Evolutionary conservation across 2,329 filamentous ascomycete genomes (phyloP).

Genomic region (Aspergillus calidoustus): DNA sequence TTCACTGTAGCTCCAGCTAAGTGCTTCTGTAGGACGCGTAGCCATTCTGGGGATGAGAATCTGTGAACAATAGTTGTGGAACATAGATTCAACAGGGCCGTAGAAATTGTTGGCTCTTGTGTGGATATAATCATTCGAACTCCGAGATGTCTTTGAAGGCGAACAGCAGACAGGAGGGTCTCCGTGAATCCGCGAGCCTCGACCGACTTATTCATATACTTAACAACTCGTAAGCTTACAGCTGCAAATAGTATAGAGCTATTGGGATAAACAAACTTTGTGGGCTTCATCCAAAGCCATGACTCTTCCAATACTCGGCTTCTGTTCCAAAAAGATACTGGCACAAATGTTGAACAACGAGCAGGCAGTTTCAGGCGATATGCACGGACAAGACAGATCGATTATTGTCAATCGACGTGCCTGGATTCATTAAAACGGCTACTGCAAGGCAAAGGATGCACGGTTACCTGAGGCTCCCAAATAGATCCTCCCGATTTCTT

Average conservation of each 20-base stretch:
- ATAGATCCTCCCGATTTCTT: not conserved
- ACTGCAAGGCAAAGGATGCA: not conserved
- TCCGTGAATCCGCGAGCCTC: no score
- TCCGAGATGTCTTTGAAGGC: no score
- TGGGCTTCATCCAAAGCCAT: constrained; percentile 30
- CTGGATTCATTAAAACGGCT: constrained; percentile 4
- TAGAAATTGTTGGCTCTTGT: constrained; percentile 73
- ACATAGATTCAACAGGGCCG: constrained; percentile 69
- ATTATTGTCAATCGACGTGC: constrained; percentile 24
- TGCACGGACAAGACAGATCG: constrained; percentile 29
- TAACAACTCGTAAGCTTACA: not conserved
- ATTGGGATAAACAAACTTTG: constrained; percentile 22
- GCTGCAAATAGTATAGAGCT: not conserved
- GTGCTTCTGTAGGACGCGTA: no score
- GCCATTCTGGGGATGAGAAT: constrained; percentile 69
- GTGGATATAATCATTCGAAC: no score
- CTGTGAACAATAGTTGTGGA: constrained; percentile 71
- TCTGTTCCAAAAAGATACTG: constrained; percentile 26
- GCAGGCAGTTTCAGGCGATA: constrained; percentile 27
- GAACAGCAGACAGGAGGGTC: no score
- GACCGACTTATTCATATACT: constrained; percentile 27
- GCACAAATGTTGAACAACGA: constrained; percentile 28
- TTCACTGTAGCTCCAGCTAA: no score
- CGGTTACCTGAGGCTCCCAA: constrained; percentile 22
- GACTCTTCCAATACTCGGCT: constrained; percentile 19